These are phyloP conservation scores for Geotrichum siamense DNA, from an alignment of 1,139 yeast species.

Conservation along the genomic window DNA sequence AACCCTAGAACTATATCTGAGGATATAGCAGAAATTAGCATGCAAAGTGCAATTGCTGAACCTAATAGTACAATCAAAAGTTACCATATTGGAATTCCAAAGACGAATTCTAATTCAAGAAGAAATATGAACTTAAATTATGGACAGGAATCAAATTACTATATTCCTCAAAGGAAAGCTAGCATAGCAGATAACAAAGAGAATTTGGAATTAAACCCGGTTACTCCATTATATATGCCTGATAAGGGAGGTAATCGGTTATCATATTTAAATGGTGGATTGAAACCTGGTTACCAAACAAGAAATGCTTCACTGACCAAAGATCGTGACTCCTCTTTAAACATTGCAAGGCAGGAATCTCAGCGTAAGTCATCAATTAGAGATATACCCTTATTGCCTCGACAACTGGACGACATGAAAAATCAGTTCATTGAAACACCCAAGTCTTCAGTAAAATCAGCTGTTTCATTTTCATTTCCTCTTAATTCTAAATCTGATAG, in stretches of 20 bases:
- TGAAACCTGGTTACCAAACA: slow-evolving; percentile 24
- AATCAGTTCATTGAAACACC: slow-evolving; percentile 12
- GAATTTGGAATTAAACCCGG: not conserved
- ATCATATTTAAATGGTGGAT: not conserved
- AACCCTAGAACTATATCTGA: not conserved
- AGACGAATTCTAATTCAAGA: not conserved
- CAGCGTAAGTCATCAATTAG: not conserved
- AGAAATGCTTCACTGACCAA: not conserved
- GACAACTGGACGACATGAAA: slow-evolving; percentile 10
- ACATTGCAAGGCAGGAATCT: not conserved
- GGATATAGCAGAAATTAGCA: not conserved
- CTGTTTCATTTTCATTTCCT: slow-evolving; percentile 11
- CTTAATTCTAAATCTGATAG: not conserved
- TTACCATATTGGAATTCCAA: not conserved
- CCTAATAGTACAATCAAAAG: not conserved
- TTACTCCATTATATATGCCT: not conserved
- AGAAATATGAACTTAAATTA: not conserved
- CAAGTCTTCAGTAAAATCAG: slow-evolving; percentile 4
- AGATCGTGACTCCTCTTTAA: not conserved
- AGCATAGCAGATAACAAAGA: not conserved
- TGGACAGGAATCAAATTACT: not conserved
- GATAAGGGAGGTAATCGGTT: not conserved
- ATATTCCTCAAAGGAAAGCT: too few species aligned
- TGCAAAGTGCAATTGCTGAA: not conserved
- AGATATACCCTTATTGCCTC: too few species aligned